Evolutionary conservation across 2,329 filamentous ascomycete species (phyloP).

Genomic region (Exophiala spinifera): DNA sequence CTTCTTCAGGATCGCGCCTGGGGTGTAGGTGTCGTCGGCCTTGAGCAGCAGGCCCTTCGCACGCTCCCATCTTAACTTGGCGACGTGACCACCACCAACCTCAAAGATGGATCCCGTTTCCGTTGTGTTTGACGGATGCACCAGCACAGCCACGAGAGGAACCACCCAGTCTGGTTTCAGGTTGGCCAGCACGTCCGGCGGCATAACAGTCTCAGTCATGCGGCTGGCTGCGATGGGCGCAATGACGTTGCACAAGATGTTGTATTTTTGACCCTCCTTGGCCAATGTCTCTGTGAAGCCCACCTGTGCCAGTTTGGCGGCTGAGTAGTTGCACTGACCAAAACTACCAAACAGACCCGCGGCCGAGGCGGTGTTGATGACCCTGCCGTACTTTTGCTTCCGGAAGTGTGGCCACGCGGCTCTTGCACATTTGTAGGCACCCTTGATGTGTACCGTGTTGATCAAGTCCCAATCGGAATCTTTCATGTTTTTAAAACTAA

Average conservation of each 20-base stretch:
- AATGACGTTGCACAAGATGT: constrained; percentile 93
- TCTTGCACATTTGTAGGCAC: constrained; percentile 90
- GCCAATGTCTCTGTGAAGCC: constrained; percentile 97
- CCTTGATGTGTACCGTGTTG: constrained; percentile 86
- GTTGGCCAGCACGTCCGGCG: constrained; percentile 80
- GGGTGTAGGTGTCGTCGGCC: constrained; percentile 82
- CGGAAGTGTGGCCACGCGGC: constrained; percentile 97
- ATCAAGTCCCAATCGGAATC: constrained; percentile 96
- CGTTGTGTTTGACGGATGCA: constrained; percentile 75
- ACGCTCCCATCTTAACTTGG: constrained; percentile 94
- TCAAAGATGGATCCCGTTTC: constrained; percentile 93
- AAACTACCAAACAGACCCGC: constrained; percentile 94
- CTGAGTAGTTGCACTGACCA: constrained; percentile 94
- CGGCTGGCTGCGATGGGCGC: constrained; percentile 91
- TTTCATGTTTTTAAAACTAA: constrained; percentile 99
- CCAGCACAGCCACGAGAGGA: constrained; percentile 82
- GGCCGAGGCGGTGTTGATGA: constrained; percentile 97
- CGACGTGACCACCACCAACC: constrained; percentile 84
- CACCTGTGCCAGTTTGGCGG: constrained; percentile 91
- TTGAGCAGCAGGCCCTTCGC: constrained; percentile 84
- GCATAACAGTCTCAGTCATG: constrained; percentile 95
- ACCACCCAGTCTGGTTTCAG: constrained; percentile 94
- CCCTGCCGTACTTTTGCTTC: constrained; percentile 95
- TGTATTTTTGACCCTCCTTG: constrained; percentile 97
- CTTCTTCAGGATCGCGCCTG: constrained; percentile 80